Evolutionary conservation across 75 land plant genomes (phyloP).

Genomic region (Chamaecyparis obtusa): DNA sequence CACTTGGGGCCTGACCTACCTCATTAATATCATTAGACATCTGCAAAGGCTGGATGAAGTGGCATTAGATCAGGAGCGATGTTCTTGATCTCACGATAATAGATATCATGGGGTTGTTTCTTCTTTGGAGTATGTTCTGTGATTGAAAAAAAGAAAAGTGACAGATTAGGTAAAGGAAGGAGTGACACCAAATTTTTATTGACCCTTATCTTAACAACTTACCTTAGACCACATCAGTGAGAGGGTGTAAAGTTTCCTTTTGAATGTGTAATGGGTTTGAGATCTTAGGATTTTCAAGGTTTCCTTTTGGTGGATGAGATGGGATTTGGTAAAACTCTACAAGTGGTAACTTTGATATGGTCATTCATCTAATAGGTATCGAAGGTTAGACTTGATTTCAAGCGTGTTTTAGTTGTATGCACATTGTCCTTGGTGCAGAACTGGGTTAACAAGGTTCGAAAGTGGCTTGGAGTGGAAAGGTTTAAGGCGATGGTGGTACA

Average conservation of each 20-base stretch:
- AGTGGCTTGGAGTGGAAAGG: constrained; percentile 49
- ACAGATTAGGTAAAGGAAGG: too few species aligned
- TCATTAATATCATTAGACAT: too few species aligned
- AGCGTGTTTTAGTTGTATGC: constrained; percentile 38
- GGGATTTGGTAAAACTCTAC: constrained; percentile 55
- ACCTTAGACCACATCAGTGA: constrained; percentile 42
- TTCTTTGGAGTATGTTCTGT: too few species aligned
- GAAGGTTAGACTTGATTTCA: constrained; percentile 19
- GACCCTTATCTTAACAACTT: constrained; percentile 38
- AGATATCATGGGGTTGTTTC: too few species aligned
- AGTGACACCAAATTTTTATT: too few species aligned
- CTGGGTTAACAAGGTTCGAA: constrained; percentile 53
- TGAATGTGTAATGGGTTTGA: constrained; percentile 51
- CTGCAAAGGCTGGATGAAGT: too few species aligned
- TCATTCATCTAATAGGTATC: constrained; percentile 39
- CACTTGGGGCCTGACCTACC: too few species aligned
- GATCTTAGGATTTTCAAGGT: constrained; percentile 27
- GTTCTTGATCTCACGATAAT: too few species aligned
- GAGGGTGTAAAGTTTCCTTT: constrained; percentile 56
- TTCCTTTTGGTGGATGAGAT: constrained; percentile 53
- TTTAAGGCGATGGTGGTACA: constrained; percentile 33
- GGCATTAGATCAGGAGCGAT: too few species aligned
- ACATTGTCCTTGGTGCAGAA: constrained; percentile 48
- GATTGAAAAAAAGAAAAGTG: too few species aligned
- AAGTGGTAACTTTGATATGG: constrained; percentile 51